Base-by-base conservation (phyloP, 352 stramenopile genomes). In the Globisporangium solare region DNA sequence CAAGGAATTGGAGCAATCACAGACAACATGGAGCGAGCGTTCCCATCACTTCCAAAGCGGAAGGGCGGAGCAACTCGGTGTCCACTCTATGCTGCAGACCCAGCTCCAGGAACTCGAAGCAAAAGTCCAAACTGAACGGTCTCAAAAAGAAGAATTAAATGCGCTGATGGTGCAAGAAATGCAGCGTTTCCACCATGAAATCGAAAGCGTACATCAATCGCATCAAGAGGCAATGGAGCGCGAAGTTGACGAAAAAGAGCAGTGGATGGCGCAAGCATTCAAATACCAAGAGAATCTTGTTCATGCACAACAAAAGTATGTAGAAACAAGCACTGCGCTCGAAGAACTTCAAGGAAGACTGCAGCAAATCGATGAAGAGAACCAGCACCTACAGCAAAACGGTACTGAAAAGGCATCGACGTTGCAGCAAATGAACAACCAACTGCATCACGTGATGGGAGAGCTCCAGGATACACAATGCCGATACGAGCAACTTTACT, bases 61-160 rank as follows among this genome's bases (percentile, higher is more conserved):
- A 10, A 73, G 73, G 21, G 64, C 67, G 0, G 67, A 84, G 37
- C 56, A 76, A 11, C 51, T 79, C 8, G 47, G 42, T 18, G 49
- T 55, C 0, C 62, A 74, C 8, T 68, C 69, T 1, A 68, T 66
- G 35, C 56, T 88, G 0, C 68, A 87, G 51, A 60, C 62, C 1
- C 61, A 76, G 21, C 57, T 88, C 1, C 63, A 77, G 35, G 49
- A 62, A 46, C 37, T 74, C 2, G 67, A 69, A 31, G 48, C 57
- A 15, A 63, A 59, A 37, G 50, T 71, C 2, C 52, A 75, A 21
- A 67, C 69, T 20, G 80, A 91, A 37, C 62, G 69, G 31, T 59
- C 64, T 32, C 80, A 91, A 47, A 91, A 89, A 51, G 74, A 87
- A 49, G 74, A 89, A 50, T 67, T 91, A 8, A 91, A 91, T 51